Evolutionary conservation across 495 filamentous ascomycete species (phyloP), one percentile per base, ranked within the genome.

Genomic region (Penicillium ochrochloron): DNA sequence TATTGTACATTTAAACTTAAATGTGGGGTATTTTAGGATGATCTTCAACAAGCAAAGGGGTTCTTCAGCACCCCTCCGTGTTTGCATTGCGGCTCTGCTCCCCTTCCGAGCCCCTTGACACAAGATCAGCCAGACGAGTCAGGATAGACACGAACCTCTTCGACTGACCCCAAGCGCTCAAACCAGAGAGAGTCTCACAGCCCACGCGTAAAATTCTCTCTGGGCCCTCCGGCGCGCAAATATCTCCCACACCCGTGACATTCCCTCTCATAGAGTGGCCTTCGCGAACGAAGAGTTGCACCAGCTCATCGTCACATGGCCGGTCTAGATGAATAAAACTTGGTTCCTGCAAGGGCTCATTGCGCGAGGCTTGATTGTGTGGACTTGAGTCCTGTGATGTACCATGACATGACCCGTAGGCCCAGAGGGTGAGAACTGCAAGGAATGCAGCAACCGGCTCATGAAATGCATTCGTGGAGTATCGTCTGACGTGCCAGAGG

Each of bases 261-360:
- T 78, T 77, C 0, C 76, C 81, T 34, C 69, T 72, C 81, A 86
- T 85, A 7, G 53, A 65, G n/a, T 75, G 73, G 11, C 83, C 83
- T 34, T 75, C 71, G 9, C 81, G 72, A 10, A 86, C 81, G 69
- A 84, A 86, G 9, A 80, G 67, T 58, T 85, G 83, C 12, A 84
- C 81, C 6, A 85, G 70, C 60, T 85, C 83, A 67, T 86, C 84
- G 65, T 85, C 82, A 53, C 78, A 81, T 1, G 84, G 83, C 19
- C 80, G 70, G 58, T 86, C 84, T 7, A 86, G 72, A 57, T 81
- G 79, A 48, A 86, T 80, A 19, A 79, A 78, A 19, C 67, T 76
- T 6, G 77, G 71, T 41, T 71, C 70, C 0, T 59, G 66, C 29
- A 60, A 29, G 2, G 60, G 34, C 21, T 66, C 68, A 9, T 42